Evolutionary conservation across 805 yeast genomes (phyloP).

Genomic region (Saccharomycopsis malanga): DNA sequence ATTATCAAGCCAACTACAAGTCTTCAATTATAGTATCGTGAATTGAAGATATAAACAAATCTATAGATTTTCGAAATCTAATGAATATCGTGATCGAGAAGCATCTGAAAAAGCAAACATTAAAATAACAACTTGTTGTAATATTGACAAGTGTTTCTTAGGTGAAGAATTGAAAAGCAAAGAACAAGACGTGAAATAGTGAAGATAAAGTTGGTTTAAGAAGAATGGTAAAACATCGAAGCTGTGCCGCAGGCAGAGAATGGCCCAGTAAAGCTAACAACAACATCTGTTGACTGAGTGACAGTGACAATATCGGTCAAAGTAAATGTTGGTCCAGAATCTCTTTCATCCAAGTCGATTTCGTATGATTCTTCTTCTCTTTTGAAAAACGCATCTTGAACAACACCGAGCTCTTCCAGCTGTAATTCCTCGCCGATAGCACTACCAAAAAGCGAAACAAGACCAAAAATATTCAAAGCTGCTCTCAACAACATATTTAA

Average conservation of each 20-base stretch:
- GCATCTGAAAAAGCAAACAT: too few species aligned
- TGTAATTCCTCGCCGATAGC: neutral
- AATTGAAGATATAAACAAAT: too few species aligned
- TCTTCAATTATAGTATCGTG: too few species aligned
- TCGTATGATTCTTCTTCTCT: neutral
- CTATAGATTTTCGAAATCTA: too few species aligned
- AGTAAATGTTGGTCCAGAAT: constrained; percentile 2
- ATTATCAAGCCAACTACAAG: too few species aligned
- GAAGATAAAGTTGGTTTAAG: too few species aligned
- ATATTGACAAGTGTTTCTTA: too few species aligned
- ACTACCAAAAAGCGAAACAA: neutral
- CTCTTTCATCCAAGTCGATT: constrained; percentile 7
- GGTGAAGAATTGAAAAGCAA: too few species aligned
- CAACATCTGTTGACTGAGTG: constrained; percentile 7
- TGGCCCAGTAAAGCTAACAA: constrained; percentile 8
- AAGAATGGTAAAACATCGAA: neutral
- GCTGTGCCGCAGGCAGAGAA: neutral
- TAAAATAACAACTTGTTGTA: too few species aligned
- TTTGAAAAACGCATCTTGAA: neutral
- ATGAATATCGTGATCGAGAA: too few species aligned
- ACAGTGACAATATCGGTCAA: constrained; percentile 11
- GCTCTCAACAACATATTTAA: neutral
- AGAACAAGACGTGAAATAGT: too few species aligned
- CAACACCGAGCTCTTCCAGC: neutral
- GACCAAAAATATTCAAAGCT: neutral